Evolutionary conservation across 139 green algal species (phyloP).

Genomic region (Chlorella sp.): DNA sequence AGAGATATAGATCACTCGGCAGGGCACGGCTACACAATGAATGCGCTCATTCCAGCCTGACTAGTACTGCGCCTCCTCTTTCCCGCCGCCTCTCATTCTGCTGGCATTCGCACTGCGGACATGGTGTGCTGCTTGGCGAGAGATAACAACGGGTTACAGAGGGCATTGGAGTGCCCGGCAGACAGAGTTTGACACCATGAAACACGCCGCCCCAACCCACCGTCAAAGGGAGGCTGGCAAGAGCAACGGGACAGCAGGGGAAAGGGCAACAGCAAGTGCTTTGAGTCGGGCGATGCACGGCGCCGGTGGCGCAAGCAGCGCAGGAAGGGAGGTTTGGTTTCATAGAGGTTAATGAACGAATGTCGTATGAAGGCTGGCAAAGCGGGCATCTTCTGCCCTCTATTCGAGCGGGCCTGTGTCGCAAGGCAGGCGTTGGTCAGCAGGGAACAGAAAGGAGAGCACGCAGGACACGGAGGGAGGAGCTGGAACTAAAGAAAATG

Average conservation of each 20-base stretch:
- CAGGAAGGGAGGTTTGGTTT: background rate
- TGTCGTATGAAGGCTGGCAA: too few relatives aligned
- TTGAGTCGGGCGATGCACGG: background rate
- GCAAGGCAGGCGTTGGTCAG: background rate
- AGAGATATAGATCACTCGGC: too few relatives aligned
- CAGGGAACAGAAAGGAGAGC: background rate
- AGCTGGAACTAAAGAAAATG: background rate
- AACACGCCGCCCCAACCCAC: background rate
- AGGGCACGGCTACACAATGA: too few relatives aligned
- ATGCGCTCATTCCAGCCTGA: too few relatives aligned
- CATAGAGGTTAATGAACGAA: too few relatives aligned
- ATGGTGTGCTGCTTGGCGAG: too few relatives aligned
- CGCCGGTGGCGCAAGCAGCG: background rate
- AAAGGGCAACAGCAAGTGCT: background rate
- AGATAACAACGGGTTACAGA: too few relatives aligned
- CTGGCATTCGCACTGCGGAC: too few relatives aligned
- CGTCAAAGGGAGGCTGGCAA: background rate
- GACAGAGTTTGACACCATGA: background rate
- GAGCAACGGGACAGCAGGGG: background rate
- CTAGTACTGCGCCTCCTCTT: too few relatives aligned
- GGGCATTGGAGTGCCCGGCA: too few relatives aligned
- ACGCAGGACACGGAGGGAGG: background rate
- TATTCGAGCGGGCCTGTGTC: background rate
- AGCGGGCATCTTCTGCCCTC: slow-evolving; percentile 8
- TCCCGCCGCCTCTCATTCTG: too few relatives aligned